These are phyloP conservation scores for Brassica cretica DNA, from an alignment of 345 rosid genomes.

Conservation along the genomic window DNA sequence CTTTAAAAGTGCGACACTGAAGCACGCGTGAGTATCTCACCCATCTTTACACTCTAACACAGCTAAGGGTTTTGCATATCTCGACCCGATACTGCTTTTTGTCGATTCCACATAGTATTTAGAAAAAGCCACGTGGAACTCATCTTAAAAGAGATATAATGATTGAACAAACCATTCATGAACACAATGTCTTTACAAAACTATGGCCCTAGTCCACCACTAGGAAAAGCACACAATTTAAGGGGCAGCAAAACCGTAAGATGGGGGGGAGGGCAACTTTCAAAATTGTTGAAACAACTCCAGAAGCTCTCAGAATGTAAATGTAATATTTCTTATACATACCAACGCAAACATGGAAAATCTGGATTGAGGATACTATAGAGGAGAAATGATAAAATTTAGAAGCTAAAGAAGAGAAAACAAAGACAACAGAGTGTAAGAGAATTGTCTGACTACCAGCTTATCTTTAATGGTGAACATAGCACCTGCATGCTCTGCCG, in stretches of 20 bases:
- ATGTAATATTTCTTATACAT: too few relatives aligned
- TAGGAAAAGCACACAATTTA: too few relatives aligned
- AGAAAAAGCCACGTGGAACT: background rate
- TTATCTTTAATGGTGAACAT: constrained; percentile 96
- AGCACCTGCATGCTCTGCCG: constrained; percentile 65
- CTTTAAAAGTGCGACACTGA: background rate
- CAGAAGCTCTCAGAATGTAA: background rate
- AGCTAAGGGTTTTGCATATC: background rate
- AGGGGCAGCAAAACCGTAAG: too few relatives aligned
- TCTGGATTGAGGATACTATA: constrained; percentile 5
- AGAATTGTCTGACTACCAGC: constrained; percentile 53
- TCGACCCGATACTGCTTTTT: background rate
- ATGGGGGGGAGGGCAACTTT: background rate
- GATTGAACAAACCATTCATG: too few relatives aligned
- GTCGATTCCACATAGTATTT: background rate
- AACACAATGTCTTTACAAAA: too few relatives aligned
- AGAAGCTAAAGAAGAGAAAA: background rate
- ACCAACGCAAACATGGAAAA: too few relatives aligned
- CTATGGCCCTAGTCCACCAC: too few relatives aligned
- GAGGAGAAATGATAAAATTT: background rate
- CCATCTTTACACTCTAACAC: background rate
- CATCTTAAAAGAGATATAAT: too few relatives aligned
- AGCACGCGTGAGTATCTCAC: background rate
- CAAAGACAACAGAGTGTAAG: background rate
- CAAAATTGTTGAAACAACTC: background rate